phyloP scores from a whole-genome alignment of 1,284 basidiomycete species.

The Apiotrichum gracile region DNA sequence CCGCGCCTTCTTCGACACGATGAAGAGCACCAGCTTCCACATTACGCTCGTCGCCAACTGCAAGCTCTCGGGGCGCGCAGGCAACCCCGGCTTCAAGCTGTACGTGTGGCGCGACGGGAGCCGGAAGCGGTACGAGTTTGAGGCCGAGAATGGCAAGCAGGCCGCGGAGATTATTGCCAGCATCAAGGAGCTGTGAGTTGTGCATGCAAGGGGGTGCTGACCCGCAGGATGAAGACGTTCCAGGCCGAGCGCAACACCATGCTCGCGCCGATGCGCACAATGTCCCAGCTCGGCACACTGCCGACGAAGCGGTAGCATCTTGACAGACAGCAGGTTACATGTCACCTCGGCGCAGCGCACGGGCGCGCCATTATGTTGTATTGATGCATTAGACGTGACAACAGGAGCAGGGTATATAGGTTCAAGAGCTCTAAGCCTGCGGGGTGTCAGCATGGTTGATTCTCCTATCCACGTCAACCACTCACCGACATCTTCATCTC shows the following conservation, averaged over 20 bases:
- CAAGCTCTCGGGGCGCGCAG: slow-evolving; percentile 73
- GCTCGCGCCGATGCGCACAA: slow-evolving; percentile 18
- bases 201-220: neutral
- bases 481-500: slow-evolving; percentile 96
- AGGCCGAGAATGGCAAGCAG: slow-evolving; percentile 76
- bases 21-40: slow-evolving; percentile 86
- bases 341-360: too few relatives aligned
- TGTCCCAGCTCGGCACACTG: slow-evolving; percentile 1
- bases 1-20: slow-evolving; percentile 77
- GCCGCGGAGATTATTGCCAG: slow-evolving; percentile 52
- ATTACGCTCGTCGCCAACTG: slow-evolving; percentile 79
- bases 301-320: too few relatives aligned
- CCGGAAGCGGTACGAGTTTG: slow-evolving; percentile 91
- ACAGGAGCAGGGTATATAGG: neutral
- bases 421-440: neutral
- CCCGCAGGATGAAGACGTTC: neutral
- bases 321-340: too few relatives aligned
- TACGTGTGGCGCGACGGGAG: slow-evolving; percentile 64
- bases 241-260: neutral
- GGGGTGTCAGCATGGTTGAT: neutral
- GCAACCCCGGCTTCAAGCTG: slow-evolving; percentile 68
- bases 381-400: neutral
- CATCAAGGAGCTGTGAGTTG: slow-evolving; percentile 37
- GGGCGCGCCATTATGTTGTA: slow-evolving; percentile 6
- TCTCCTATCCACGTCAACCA: neutral